phyloP scores from a whole-genome alignment of 495 filamentous ascomycete genomes.

The Neurospora sp. region DNA sequence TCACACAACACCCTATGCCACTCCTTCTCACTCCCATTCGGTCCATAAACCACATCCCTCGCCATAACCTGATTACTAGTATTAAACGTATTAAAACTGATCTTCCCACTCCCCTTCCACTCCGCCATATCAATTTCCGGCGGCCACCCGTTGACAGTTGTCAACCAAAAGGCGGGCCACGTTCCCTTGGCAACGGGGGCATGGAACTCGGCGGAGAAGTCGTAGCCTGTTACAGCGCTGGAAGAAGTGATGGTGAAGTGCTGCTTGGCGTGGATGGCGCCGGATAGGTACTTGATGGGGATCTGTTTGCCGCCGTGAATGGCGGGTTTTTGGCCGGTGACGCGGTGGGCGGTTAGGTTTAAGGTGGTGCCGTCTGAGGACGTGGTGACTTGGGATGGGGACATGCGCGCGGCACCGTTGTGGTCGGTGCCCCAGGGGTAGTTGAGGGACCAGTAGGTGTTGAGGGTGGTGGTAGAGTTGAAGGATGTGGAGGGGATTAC shows the following conservation, averaged over 20 bases:
- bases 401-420: slow-evolving; percentile 51
- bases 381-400: slow-evolving; percentile 26
- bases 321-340: slow-evolving; percentile 32
- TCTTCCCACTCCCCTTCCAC: slow-evolving; percentile 53
- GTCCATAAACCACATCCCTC: slow-evolving; percentile 25
- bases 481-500: slow-evolving; percentile 46
- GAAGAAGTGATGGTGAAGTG: slow-evolving; percentile 28
- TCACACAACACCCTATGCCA: slow-evolving; percentile 44
- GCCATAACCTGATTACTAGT: slow-evolving; percentile 37
- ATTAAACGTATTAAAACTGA: slow-evolving; percentile 54
- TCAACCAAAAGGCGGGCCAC: slow-evolving; percentile 56
- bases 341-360: slow-evolving; percentile 37
- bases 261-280: slow-evolving; percentile 38
- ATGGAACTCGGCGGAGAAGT: slow-evolving; percentile 42
- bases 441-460: slow-evolving; percentile 43
- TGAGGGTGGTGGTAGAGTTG: slow-evolving; percentile 31
- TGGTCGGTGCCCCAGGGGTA: slow-evolving; percentile 38
- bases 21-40: slow-evolving; percentile 34
- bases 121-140: slow-evolving; percentile 53
- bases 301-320: slow-evolving; percentile 36
- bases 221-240: slow-evolving; percentile 24
- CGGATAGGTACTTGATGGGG: slow-evolving; percentile 43
- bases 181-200: slow-evolving; percentile 43
- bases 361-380: slow-evolving; percentile 19
- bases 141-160: slow-evolving; percentile 51